These are phyloP conservation scores for Acacia concinna DNA, from an alignment of 331 rosid genomes.

Conservation along the genomic window DNA sequence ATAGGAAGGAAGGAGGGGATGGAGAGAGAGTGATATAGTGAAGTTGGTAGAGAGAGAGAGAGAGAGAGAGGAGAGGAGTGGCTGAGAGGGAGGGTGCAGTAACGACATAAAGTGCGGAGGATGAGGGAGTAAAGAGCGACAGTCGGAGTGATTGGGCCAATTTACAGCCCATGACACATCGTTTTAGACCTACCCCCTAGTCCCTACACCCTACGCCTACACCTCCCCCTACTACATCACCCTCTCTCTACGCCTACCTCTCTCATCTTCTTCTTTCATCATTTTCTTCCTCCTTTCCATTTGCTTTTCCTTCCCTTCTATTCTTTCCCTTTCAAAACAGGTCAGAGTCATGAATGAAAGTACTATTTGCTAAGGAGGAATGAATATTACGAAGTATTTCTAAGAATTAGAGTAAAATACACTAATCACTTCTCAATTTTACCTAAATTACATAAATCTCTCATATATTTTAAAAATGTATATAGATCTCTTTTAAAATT, in stretches of 20 bases:
- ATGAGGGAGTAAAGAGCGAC: constrained; percentile 27
- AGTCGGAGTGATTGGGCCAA: constrained; percentile 19
- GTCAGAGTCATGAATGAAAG: too few species aligned
- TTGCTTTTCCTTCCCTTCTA: too few species aligned
- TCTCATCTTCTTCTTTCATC: neutral
- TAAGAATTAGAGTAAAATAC: too few species aligned
- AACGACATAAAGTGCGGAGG: constrained; percentile 32
- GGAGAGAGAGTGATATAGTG: neutral
- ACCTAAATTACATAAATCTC: too few species aligned
- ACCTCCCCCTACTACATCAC: neutral
- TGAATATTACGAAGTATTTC: too few species aligned
- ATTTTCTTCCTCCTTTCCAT: too few species aligned
- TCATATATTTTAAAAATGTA: too few species aligned
- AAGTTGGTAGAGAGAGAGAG: neutral
- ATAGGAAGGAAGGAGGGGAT: neutral
- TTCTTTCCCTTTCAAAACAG: too few species aligned
- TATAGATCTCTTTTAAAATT: too few species aligned
- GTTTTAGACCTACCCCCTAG: neutral
- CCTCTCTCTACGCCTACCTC: neutral
- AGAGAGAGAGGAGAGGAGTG: neutral
- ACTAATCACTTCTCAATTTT: too few species aligned
- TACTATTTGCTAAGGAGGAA: too few species aligned
- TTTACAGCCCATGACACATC: constrained; percentile 20
- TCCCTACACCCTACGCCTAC: neutral
- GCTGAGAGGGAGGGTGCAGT: neutral